These are phyloP conservation scores for Solanum piurae DNA, from an alignment of 257 asterid genomes.

Conservation along the genomic window DNA sequence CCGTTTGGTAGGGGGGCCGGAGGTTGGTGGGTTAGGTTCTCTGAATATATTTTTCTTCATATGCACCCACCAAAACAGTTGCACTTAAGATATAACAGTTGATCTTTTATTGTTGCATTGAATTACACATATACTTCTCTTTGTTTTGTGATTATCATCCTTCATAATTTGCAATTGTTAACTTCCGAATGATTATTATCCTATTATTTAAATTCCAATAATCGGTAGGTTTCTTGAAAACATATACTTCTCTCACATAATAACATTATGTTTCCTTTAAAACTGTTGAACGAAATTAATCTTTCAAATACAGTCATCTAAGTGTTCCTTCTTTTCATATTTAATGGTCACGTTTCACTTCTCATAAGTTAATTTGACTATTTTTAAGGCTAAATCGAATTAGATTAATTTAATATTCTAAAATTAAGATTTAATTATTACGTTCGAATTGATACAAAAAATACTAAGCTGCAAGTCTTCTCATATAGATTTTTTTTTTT, in stretches of 20 bases:
- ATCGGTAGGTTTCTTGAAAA: background rate
- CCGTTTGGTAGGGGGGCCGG: background rate
- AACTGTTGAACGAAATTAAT: background rate
- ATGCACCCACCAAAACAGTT: background rate
- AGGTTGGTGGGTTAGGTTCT: slow-evolving; percentile 4
- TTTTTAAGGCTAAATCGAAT: no score
- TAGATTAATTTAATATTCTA: no score
- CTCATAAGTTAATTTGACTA: background rate
- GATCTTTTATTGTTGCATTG: background rate
- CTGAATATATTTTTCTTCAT: background rate
- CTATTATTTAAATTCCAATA: background rate
- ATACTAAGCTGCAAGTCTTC: background rate
- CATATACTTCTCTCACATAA: background rate
- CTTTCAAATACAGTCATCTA: background rate
- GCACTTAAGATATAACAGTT: background rate
- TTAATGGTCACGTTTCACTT: no score
- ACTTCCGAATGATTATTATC: no score
- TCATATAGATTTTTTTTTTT: no score
- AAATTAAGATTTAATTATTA: no score
- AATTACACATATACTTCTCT: background rate
- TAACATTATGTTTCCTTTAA: background rate
- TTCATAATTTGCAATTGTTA: background rate
- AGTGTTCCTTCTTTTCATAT: no score
- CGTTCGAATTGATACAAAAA: no score
- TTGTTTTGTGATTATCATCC: background rate